A percentile compares a stretch with the other conserved stretches of the same genome.
These are phyloP conservation scores for Mallotus nudiflorus DNA, from an alignment of 345 rosid species.

Conservation along the genomic window DNA sequence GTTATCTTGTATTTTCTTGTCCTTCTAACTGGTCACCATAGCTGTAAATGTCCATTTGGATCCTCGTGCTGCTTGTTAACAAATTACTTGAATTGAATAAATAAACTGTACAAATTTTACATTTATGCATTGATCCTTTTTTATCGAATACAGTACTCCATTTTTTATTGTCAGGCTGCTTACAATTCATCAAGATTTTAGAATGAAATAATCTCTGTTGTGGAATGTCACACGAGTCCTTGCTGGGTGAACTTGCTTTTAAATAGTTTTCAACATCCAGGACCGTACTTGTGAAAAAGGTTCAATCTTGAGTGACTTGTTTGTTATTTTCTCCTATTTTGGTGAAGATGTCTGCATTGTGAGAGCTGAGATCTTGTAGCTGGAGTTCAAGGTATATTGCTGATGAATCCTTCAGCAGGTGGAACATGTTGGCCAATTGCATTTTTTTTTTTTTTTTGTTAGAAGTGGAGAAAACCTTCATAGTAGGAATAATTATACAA, in stretches of 20 bases:
- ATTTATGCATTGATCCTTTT: not conserved
- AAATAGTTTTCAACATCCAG: not conserved
- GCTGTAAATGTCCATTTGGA: not conserved
- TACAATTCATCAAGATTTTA: not conserved
- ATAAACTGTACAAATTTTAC: not conserved
- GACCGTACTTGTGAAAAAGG: not conserved
- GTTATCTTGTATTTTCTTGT: not conserved
- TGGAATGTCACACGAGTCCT: too few relatives aligned
- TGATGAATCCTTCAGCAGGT: not conserved
- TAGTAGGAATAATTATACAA: not conserved
- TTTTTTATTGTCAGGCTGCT: not conserved
- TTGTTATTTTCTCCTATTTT: not conserved
- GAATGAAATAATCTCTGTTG: not conserved
- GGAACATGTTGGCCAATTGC: not conserved
- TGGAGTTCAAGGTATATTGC: not conserved
- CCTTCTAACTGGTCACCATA: not conserved
- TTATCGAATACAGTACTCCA: too few relatives aligned
- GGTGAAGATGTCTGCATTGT: not conserved
- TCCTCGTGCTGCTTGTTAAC: not conserved
- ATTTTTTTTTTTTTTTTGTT: too few relatives aligned
- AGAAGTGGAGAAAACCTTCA: too few relatives aligned
- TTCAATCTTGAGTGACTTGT: not conserved
- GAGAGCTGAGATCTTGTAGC: not conserved
- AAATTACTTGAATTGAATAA: not conserved
- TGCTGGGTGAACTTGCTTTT: not conserved